phyloP scores from a whole-genome alignment of 352 stramenopile species.

The Globisporangium polare region DNA sequence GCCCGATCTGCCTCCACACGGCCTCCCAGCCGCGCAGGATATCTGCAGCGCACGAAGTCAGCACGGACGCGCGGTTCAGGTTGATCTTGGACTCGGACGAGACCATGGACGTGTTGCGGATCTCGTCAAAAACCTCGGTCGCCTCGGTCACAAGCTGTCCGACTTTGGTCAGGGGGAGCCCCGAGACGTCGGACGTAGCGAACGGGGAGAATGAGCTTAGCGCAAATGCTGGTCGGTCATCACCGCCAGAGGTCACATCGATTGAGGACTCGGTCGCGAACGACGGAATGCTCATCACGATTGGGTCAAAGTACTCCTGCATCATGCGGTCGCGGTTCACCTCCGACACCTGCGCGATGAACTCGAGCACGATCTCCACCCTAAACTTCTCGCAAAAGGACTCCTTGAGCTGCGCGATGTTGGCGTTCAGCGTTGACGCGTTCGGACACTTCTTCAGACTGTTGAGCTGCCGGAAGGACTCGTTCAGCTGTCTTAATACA shows the following conservation, averaged over 20 bases:
- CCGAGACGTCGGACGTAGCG: background rate
- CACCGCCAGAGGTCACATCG: conserved; percentile 9
- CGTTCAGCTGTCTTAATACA: conserved; percentile 52
- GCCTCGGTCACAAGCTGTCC: conserved; percentile 45
- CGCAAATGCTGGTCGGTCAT: background rate
- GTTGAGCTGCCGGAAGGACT: conserved; percentile 62
- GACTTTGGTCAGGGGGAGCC: conserved; percentile 29
- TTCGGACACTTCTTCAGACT: conserved; percentile 67
- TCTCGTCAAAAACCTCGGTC: conserved; percentile 44
- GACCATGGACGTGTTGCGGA: conserved; percentile 62
- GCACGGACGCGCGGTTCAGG: conserved; percentile 39
- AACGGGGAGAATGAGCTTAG: background rate
- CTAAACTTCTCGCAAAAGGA: conserved; percentile 67
- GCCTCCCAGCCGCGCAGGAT: conserved; percentile 43
- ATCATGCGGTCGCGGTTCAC: conserved; percentile 37
- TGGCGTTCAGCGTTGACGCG: conserved; percentile 55
- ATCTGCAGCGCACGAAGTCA: conserved; percentile 41
- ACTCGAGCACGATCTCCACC: conserved; percentile 52
- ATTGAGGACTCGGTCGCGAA: conserved; percentile 19
- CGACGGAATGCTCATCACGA: conserved; percentile 37
- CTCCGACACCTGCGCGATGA: conserved; percentile 38
- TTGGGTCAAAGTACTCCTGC: conserved; percentile 58
- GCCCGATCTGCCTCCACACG: conserved; percentile 51
- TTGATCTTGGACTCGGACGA: conserved; percentile 71
- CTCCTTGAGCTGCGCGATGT: conserved; percentile 57